Evolutionary conservation across 805 yeast species (phyloP).

Genomic region (Lipomyces yamanashiensis): DNA sequence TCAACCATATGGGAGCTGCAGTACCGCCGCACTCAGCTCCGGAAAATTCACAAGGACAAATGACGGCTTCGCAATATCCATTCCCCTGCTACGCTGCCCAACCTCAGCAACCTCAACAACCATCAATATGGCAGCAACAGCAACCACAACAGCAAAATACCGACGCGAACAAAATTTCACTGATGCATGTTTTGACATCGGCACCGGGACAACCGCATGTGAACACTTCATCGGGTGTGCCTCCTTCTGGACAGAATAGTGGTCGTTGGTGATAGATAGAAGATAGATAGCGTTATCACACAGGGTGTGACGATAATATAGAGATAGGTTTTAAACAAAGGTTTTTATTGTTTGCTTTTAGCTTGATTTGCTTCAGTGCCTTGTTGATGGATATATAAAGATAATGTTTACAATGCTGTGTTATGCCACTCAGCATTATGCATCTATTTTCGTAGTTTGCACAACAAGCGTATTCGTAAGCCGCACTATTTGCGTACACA

Average conservation of each 20-base stretch:
- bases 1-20: neutral
- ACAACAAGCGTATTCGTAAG: too few relatives aligned
- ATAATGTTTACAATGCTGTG: too few relatives aligned
- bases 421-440: too few relatives aligned
- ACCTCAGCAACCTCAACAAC: neutral
- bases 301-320: too few relatives aligned
- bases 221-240: neutral
- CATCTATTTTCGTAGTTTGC: too few relatives aligned
- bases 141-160: neutral
- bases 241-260: neutral
- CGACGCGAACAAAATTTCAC: neutral
- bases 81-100: neutral
- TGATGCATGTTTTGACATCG: constrained; percentile 1
- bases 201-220: neutral
- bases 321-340: too few relatives aligned
- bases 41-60: neutral
- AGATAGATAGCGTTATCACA: too few relatives aligned
- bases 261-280: neutral
- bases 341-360: too few relatives aligned
- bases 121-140: constrained; percentile 2
- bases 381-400: too few relatives aligned
- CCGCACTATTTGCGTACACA: too few relatives aligned
- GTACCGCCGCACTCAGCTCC: neutral
- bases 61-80: neutral
- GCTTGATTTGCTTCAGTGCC: too few relatives aligned